These are phyloP conservation scores for Trichoderma guizhouense DNA, from an alignment of 2,329 filamentous ascomycete genomes.

Conservation along the genomic window DNA sequence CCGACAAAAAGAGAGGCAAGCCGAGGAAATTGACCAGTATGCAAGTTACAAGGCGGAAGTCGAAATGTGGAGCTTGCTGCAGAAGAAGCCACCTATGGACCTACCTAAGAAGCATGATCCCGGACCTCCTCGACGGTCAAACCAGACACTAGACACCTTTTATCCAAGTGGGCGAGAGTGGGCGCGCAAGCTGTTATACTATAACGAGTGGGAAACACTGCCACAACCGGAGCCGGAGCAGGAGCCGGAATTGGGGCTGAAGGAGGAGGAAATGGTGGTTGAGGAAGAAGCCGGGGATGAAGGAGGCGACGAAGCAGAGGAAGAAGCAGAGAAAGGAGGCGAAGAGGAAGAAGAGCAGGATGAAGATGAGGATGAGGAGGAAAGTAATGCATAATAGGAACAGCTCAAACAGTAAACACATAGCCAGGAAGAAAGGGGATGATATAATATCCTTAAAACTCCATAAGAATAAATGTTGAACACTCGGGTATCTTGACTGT, in stretches of 20 bases:
- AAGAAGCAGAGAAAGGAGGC: not conserved
- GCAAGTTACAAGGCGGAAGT: slow-evolving; percentile 41
- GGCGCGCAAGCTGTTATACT: slow-evolving; percentile 36
- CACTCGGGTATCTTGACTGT: slow-evolving; percentile 11
- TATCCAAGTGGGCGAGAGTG: slow-evolving; percentile 39
- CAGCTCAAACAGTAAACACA: not conserved
- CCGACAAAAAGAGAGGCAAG: slow-evolving; percentile 41
- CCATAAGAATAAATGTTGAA: not conserved
- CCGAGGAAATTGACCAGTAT: slow-evolving; percentile 41
- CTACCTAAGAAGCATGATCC: slow-evolving; percentile 32
- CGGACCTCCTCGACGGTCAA: slow-evolving; percentile 28
- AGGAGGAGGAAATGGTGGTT: not conserved
- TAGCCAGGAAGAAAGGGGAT: not conserved
- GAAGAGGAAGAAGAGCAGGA: not conserved
- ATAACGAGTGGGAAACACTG: slow-evolving; percentile 43
- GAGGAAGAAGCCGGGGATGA: not conserved
- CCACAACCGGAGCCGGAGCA: not conserved
- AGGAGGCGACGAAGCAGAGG: not conserved
- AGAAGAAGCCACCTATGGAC: slow-evolving; percentile 36
- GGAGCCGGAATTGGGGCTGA: not conserved
- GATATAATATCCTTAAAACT: not conserved
- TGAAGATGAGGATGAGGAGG: not conserved
- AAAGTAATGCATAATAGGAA: not conserved
- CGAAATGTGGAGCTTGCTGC: slow-evolving; percentile 45
- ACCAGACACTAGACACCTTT: slow-evolving; percentile 34